Conservation (phyloP, 2,329 filamentous ascomycete species). For the Tolypocladium pustulatum region DNA sequence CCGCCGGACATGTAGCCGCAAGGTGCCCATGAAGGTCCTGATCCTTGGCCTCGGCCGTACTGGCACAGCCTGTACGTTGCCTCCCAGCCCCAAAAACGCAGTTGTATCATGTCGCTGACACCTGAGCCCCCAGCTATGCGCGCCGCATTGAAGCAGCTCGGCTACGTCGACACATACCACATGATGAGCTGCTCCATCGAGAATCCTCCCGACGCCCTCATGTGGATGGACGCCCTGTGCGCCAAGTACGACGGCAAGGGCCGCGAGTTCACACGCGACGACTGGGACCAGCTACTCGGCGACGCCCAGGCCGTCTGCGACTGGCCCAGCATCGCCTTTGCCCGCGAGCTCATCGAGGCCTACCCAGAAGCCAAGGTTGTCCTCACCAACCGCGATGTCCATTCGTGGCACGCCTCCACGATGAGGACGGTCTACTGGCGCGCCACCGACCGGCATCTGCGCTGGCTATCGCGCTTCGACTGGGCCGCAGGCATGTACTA, state of each 20-base stretch:
- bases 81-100: background rate
- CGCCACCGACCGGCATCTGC: conserved; percentile 48
- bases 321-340: conserved; percentile 58
- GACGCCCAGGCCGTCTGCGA: conserved; percentile 59
- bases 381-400: conserved; percentile 54
- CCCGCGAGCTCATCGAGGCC: conserved; percentile 58
- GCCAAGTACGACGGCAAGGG: conserved; percentile 32
- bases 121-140: conserved; percentile 39
- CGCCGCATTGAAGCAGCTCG: conserved; percentile 53
- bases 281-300: conserved; percentile 60
- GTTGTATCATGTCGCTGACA: background rate
- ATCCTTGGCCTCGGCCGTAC: conserved; percentile 60
- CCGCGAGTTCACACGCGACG: conserved; percentile 45
- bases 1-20: conserved; percentile 51
- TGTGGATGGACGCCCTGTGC: conserved; percentile 60
- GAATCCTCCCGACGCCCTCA: conserved; percentile 45
- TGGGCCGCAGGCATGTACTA: conserved; percentile 60
- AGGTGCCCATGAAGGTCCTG: conserved; percentile 63
- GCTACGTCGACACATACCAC: conserved; percentile 61
- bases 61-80: conserved; percentile 53
- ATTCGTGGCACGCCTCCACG: conserved; percentile 51
- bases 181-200: conserved; percentile 62
- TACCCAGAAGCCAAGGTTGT: conserved; percentile 66
- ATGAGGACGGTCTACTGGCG: conserved; percentile 61
- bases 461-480: conserved; percentile 28